Base-by-base conservation (phyloP, 345 rosid species). In the Syzygium oleosum region DNA sequence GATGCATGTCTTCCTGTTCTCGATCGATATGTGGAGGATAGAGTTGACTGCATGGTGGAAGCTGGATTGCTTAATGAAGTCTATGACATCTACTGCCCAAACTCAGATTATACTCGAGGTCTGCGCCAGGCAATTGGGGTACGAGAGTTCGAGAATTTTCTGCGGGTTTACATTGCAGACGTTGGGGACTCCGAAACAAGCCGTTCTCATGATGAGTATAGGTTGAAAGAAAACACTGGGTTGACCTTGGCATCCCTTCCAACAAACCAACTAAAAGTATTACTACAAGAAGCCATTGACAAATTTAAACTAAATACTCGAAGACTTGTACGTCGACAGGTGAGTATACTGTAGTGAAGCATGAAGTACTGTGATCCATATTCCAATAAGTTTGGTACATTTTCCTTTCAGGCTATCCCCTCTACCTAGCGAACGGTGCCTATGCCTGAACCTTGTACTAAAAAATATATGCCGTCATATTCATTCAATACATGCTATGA, bases 301-400 rank as follows among this genome's bases (percentile, higher is more conserved):
- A 91, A 89, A 59, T 94, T 98, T 52, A 98, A 98, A 92, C 77
- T 90, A 87, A 95, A 97, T 89, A 98, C 98, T 14, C 91, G 97
- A 90, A 95, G 95, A 92, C 99, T 97, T 86, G 94, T 97, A 53
- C 99, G 95, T 78, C 95, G 95, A 77, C 99, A 98, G 92, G 99
- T 96, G 94, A 93, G 98, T 93, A 14, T 27, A 21, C 13, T 88
- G 22, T 88, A 2, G 31, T 34, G 25, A 73, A 34, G 80, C 46
- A 73, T 16, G 43, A 16, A 31, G 78, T 31, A 31, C 16, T 31
- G 21, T 31, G 43, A 31, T 65, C 10, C 78, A 31, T 34, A 73
- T 73, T 73, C 25, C 46, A 34, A 34, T 25, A 34, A 73, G 49
- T 34, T 4, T 73, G 49, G 49, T 73, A 34, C 19, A 19, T 73